Percentiles rank a stretch among this genome's conserved stretches.
Evolutionary conservation across 306 rosid genomes (phyloP).

Genomic region (Fagus sylvatica): DNA sequence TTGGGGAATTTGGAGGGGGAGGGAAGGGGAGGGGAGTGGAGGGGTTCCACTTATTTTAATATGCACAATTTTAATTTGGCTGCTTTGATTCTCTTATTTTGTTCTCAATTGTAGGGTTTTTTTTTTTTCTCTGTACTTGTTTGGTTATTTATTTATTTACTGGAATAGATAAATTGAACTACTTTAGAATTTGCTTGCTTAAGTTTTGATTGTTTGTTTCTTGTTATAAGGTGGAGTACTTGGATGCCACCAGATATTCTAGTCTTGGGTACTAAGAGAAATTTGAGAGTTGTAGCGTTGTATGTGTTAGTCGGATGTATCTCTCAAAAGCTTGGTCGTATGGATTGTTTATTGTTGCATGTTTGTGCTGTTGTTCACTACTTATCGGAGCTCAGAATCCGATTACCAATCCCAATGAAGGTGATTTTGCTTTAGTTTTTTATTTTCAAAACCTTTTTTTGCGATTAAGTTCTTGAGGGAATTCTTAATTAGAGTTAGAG

Average conservation of each 20-base stretch:
- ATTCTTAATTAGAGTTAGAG: too few species aligned
- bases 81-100: too few species aligned
- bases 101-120: too few species aligned
- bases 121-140: neutral
- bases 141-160: neutral
- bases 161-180: neutral
- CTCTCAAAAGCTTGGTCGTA: slow-evolving; percentile 40
- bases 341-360: slow-evolving; percentile 38
- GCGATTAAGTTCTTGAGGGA: neutral
- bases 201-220: neutral
- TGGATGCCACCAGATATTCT: neutral
- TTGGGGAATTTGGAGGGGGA: too few species aligned
- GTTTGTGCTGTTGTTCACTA: slow-evolving; percentile 51
- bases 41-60: too few species aligned
- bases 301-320: slow-evolving; percentile 47
- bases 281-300: slow-evolving; percentile 25
- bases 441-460: neutral
- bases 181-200: neutral
- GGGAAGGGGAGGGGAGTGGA: too few species aligned
- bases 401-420: slow-evolving; percentile 57
- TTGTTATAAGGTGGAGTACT: slow-evolving; percentile 37
- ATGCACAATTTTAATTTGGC: too few species aligned
- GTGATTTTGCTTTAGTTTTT: slow-evolving; percentile 30
- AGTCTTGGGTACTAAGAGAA: slow-evolving; percentile 26
- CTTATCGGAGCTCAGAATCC: slow-evolving; percentile 32